Base-by-base conservation (phyloP, 2,329 filamentous ascomycete species). In the Hirsutella rhossiliensis region DNA sequence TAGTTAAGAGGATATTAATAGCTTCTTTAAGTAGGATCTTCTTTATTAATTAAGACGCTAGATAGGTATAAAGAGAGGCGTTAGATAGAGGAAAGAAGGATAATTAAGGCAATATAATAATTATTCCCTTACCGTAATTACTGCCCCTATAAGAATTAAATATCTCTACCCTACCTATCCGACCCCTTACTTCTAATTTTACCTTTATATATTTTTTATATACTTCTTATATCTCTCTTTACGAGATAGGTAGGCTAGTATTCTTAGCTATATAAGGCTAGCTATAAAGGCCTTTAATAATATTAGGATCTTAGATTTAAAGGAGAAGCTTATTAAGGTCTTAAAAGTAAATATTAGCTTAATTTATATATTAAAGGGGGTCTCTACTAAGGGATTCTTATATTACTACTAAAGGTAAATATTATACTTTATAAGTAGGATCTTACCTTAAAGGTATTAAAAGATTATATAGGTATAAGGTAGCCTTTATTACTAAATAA, bases 371-470 rank as follows among this genome's bases (percentile, higher is more conserved):
- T 9, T 13, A 41, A 30, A n/a, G 32, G 12, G 15, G 15, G 20
- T 27, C 20, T 20, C 30, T 43, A 43, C 34, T 37, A 43, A 18
- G 20, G 41, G 41, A 15, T 43, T 43, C 3, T 43, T 38, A 38
- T 38, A 32, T 32, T 43, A 43, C 41, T 43, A 43, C 6, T 18
- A 18, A 19, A 28, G 32, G 23, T 43, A 43, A 37, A 43, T 28
- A n/a, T 43, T 18, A 11, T 43, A 18, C 32, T 38, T 43, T 29
- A 27, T 37, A 37, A 43, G n/a, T 12, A 15, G 8, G n/a, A 9
- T 15, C 15, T 18, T 20, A 7, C 23, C 23, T 30, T 43, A 23
- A 38, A 43, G 19, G 31, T n/a, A 12, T 36, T 38, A 28, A 19
- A 23, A 12, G 27, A 43, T 43, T 32, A 32, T 37, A 30, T 43